These are phyloP conservation scores for Pleurotus tuber-regium DNA, from an alignment of 768 basidiomycete species.

Conservation along the genomic window DNA sequence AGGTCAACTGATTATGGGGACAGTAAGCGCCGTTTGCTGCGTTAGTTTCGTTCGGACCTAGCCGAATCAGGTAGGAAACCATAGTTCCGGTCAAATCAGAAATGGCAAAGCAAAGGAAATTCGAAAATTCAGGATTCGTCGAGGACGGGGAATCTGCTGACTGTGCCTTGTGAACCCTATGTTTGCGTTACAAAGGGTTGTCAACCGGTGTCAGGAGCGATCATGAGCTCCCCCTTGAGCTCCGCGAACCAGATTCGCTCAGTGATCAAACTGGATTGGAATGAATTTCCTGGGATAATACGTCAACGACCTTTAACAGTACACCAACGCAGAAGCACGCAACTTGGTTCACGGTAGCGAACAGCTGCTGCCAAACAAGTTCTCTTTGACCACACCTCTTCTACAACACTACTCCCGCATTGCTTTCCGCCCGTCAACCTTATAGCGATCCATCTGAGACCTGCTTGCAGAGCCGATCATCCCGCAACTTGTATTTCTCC, in stretches of 20 bases:
- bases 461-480: slow-evolving; percentile 38
- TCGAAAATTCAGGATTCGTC: slow-evolving; percentile 39
- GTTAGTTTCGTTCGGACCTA: slow-evolving; percentile 38
- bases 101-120: slow-evolving; percentile 41
- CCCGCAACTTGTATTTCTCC: slow-evolving; percentile 21
- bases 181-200: slow-evolving; percentile 38
- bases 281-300: slow-evolving; percentile 41
- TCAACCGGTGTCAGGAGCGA: slow-evolving; percentile 38
- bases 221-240: slow-evolving; percentile 17
- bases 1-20: slow-evolving; percentile 8
- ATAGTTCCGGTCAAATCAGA: slow-evolving; percentile 45
- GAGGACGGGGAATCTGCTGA: slow-evolving; percentile 31
- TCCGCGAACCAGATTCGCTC: slow-evolving; percentile 42
- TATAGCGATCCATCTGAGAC: slow-evolving; percentile 41
- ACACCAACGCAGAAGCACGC: slow-evolving; percentile 37
- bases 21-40: background rate
- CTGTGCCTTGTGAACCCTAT: slow-evolving; percentile 37
- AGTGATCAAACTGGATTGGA: slow-evolving; percentile 41
- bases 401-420: slow-evolving; percentile 15
- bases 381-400: background rate
- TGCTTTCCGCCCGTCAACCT: slow-evolving; percentile 39
- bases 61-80: slow-evolving; percentile 44
- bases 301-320: slow-evolving; percentile 38
- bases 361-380: slow-evolving; percentile 22
- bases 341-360: slow-evolving; percentile 26